Evolutionary conservation across 345 rosid genomes (phyloP).

Genomic region (Populus nigra): DNA sequence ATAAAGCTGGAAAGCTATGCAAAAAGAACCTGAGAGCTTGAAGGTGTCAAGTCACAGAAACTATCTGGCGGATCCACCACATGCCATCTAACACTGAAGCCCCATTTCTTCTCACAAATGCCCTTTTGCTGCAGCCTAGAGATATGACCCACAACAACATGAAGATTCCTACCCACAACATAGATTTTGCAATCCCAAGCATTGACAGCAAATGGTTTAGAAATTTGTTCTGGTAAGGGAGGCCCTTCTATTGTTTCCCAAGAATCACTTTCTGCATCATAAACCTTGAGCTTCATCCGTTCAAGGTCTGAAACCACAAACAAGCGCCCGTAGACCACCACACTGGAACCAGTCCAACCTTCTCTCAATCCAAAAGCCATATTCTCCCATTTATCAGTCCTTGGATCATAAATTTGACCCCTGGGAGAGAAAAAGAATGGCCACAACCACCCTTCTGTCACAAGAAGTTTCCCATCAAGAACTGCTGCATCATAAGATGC

Average conservation of each 20-base stretch:
- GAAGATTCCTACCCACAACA: constrained; percentile 75
- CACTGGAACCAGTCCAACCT: constrained; percentile 96
- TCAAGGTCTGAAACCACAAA: constrained; percentile 80
- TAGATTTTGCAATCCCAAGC: constrained; percentile 55
- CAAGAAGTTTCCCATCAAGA: constrained; percentile 71
- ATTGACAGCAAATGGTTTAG: constrained; percentile 79
- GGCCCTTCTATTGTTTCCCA: constrained; percentile 78
- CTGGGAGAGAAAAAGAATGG: constrained; percentile 80
- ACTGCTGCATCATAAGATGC: constrained; percentile 81
- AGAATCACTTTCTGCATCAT: constrained; percentile 52
- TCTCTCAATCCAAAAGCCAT: constrained; percentile 77
- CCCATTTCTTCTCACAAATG: constrained; percentile 30
- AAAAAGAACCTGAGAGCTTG: constrained; percentile 73
- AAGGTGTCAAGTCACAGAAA: constrained; percentile 68
- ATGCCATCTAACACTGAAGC: constrained; percentile 63
- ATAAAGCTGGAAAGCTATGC: constrained; percentile 39
- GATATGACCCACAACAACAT: constrained; percentile 64
- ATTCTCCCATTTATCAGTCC: constrained; percentile 60
- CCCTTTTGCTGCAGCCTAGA: constrained; percentile 32
- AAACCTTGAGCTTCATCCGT: constrained; percentile 92
- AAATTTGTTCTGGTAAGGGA: constrained; percentile 76
- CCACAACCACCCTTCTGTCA: constrained; percentile 95
- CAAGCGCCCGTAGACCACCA: constrained; percentile 60
- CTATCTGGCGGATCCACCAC: constrained; percentile 60
- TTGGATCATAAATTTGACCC: constrained; percentile 86